Percentiles rank a stretch among this genome's conserved stretches.
phyloP scores from a whole-genome alignment of 2,329 filamentous ascomycete genomes.

The Aureobasidium sp. region DNA sequence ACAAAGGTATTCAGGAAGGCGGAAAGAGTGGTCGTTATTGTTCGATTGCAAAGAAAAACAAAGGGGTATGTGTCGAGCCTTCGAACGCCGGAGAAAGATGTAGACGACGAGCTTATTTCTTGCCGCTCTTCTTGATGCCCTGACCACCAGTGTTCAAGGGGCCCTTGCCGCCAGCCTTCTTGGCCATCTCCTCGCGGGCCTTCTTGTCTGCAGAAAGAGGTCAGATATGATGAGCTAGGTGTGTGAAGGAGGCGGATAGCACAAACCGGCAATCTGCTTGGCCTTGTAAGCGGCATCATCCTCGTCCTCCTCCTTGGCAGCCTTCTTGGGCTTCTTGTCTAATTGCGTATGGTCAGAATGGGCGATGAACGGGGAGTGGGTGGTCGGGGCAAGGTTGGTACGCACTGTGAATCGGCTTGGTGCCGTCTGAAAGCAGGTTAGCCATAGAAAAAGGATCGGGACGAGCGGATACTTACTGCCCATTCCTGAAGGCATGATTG shows the following conservation, averaged over 20 bases:
- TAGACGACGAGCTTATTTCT: constrained; percentile 58
- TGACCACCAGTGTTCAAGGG: constrained; percentile 75
- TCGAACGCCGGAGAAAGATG: not conserved
- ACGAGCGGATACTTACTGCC: constrained; percentile 31
- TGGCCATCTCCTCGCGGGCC: constrained; percentile 70
- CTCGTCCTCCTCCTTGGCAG: constrained; percentile 71
- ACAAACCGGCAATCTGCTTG: constrained; percentile 75
- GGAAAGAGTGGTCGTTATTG: not conserved
- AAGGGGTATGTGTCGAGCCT: constrained; percentile 9
- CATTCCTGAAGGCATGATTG: constrained; percentile 42
- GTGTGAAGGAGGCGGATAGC: not conserved
- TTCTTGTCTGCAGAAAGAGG: constrained; percentile 46
- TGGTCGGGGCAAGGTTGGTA: not conserved
- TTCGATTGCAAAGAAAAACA: not conserved
- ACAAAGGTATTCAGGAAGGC: not conserved
- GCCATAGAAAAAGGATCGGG: not conserved
- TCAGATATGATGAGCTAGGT: not conserved
- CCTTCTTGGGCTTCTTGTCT: constrained; percentile 76
- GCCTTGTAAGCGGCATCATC: constrained; percentile 75
- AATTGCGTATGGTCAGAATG: not conserved
- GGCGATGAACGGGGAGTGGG: not conserved
- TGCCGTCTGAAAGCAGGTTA: constrained; percentile 32
- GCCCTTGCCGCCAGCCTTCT: constrained; percentile 78
- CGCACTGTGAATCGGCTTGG: constrained; percentile 43
- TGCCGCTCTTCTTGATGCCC: constrained; percentile 97